phyloP scores from a whole-genome alignment of 495 filamentous ascomycete genomes.

The Neurospora africana region DNA sequence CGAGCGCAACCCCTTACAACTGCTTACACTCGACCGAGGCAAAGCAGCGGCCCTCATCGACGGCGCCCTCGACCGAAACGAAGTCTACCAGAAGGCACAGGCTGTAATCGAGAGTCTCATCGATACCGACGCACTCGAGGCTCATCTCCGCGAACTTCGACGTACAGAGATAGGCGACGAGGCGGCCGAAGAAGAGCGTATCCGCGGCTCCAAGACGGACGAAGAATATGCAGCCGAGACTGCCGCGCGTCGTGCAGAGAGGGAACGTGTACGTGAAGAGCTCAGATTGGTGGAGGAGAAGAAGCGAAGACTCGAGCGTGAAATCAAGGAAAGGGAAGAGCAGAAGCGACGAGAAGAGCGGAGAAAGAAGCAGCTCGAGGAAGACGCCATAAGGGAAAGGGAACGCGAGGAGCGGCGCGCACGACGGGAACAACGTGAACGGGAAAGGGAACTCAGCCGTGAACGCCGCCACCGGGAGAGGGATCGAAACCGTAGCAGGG shows the following conservation, averaged over 20 bases:
- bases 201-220: slow-evolving; percentile 67
- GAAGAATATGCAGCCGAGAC: slow-evolving; percentile 69
- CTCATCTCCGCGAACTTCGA: slow-evolving; percentile 58
- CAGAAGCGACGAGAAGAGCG: slow-evolving; percentile 48
- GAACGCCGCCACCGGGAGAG: slow-evolving; percentile 45
- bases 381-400: slow-evolving; percentile 50
- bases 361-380: slow-evolving; percentile 40
- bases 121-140: slow-evolving; percentile 53
- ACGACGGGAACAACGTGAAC: slow-evolving; percentile 47
- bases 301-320: slow-evolving; percentile 49
- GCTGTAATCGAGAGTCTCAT: slow-evolving; percentile 57
- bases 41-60: slow-evolving; percentile 79
- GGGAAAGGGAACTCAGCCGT: slow-evolving; percentile 45
- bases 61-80: slow-evolving; percentile 72
- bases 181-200: slow-evolving; percentile 54
- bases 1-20: slow-evolving; percentile 59
- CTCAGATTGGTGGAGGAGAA: slow-evolving; percentile 57
- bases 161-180: slow-evolving; percentile 66
- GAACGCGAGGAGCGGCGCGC: slow-evolving; percentile 47
- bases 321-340: slow-evolving; percentile 52
- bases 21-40: slow-evolving; percentile 65
- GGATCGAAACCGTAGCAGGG: slow-evolving; percentile 22
- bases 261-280: slow-evolving; percentile 54
- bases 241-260: slow-evolving; percentile 51
- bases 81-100: slow-evolving; percentile 68